phyloP scores from a whole-genome alignment of 176 grass and related monocot genomes.

The Lolium multiflorum region DNA sequence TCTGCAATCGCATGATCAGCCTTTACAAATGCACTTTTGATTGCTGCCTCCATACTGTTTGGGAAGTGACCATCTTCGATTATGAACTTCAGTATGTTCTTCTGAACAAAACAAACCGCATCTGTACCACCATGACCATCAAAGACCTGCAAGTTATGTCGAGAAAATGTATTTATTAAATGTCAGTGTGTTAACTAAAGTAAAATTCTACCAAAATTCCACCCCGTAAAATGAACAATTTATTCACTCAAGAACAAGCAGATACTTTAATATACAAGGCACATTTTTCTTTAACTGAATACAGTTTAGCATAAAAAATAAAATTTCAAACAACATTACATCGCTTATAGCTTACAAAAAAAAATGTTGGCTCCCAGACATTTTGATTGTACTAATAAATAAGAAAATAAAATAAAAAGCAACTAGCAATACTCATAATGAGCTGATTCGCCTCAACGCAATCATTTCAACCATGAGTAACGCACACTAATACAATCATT shows the following conservation, averaged over 20 bases:
- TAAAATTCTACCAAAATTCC: not conserved
- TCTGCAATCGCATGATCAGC: constrained; percentile 89
- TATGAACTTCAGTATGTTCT: constrained; percentile 91
- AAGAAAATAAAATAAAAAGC: constrained; percentile 8
- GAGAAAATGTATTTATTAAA: constrained; percentile 36
- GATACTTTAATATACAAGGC: not conserved
- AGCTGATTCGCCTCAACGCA: constrained; percentile 30
- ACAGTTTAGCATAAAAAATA: not conserved
- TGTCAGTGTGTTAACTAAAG: constrained; percentile 8
- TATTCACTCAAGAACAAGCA: not conserved
- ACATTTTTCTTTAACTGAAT: not conserved
- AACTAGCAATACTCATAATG: constrained; percentile 32
- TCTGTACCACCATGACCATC: constrained; percentile 94
- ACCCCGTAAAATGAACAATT: not conserved
- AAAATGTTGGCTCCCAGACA: not conserved
- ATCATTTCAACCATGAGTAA: constrained; percentile 39
- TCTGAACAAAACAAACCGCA: constrained; percentile 83
- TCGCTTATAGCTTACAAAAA: not conserved
- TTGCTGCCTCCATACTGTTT: constrained; percentile 64
- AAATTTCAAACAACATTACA: not conserved
- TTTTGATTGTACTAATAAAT: not conserved
- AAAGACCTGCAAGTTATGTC: constrained; percentile 66
- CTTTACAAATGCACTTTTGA: constrained; percentile 76
- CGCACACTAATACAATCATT: constrained; percentile 44
- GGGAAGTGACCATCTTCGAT: constrained; percentile 85